These are phyloP conservation scores for Pythium rishiriense DNA, from an alignment of 352 stramenopile genomes.

Conservation along the genomic window DNA sequence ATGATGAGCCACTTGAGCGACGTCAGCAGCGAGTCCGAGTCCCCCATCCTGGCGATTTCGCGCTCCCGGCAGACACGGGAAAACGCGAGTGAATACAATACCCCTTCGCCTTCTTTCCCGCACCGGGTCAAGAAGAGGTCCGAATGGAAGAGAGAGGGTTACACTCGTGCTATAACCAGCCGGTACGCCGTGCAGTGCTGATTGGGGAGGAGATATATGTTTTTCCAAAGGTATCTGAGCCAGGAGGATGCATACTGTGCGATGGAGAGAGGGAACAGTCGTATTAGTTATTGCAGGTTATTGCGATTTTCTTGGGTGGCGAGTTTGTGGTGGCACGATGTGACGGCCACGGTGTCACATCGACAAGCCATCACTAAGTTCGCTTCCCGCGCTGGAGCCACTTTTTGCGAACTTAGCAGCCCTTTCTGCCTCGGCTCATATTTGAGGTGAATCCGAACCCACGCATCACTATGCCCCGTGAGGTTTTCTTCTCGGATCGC, in stretches of 20 bases:
- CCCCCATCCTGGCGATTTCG: not conserved
- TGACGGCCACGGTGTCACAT: constrained; percentile 5
- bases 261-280: not conserved
- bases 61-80: not conserved
- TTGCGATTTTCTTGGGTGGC: not conserved
- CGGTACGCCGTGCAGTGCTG: not conserved
- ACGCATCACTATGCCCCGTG: not conserved
- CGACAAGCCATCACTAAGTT: not conserved
- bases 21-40: constrained; percentile 16
- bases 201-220: not conserved
- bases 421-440: constrained; percentile 19
- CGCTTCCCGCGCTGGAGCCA: not conserved
- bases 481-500: constrained; percentile 1
- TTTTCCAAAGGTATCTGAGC: not conserved
- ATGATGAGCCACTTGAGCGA: constrained; percentile 29
- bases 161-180: not conserved
- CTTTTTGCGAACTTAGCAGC: constrained; percentile 10
- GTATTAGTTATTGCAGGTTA: not conserved
- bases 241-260: not conserved
- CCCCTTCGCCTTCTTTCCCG: not conserved
- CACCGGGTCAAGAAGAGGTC: too few species aligned
- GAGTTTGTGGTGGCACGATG: not conserved
- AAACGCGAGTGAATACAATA: not conserved
- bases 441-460: constrained; percentile 19
- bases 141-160: not conserved